Conservation (phyloP, 495 filamentous ascomycete species). For the Xylaria palmicola region DNA sequence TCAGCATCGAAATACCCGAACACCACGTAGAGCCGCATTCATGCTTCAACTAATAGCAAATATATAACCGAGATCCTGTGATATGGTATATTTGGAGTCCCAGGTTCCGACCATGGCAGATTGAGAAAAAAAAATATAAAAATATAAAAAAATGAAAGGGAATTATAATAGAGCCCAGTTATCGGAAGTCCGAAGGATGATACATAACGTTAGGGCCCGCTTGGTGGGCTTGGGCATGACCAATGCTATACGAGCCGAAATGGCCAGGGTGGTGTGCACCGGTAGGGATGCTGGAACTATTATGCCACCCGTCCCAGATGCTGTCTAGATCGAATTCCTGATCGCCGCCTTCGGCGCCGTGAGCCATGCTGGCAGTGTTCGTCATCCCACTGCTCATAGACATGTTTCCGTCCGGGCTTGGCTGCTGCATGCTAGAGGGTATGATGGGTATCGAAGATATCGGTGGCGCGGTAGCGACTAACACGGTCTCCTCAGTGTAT, state of each 20-base stretch:
- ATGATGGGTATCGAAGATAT: slow-evolving; percentile 23
- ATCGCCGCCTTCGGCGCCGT: slow-evolving; percentile 38
- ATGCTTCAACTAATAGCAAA: neutral
- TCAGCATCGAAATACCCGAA: neutral
- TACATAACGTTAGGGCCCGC: slow-evolving; percentile 15
- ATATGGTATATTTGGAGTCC: neutral
- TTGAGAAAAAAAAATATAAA: neutral
- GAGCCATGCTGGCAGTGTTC: slow-evolving; percentile 17
- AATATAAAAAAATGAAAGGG: no score
- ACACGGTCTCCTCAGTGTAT: slow-evolving; percentile 19
- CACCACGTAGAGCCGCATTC: neutral
- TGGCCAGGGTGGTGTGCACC: neutral
- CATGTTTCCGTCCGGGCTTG: slow-evolving; percentile 47
- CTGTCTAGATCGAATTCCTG: slow-evolving; percentile 56
- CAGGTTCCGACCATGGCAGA: neutral
- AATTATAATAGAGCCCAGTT: neutral
- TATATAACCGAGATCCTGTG: neutral
- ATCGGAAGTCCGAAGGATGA: slow-evolving; percentile 12
- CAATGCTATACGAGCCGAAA: slow-evolving; percentile 8
- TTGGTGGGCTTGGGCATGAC: slow-evolving; percentile 2
- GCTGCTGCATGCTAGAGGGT: slow-evolving; percentile 36
- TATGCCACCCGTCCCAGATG: slow-evolving; percentile 46
- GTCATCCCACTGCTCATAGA: slow-evolving; percentile 46
- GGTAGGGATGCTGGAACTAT: neutral
- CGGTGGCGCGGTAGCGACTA: slow-evolving; percentile 13